These are phyloP conservation scores for Pseudogymnoascus pannorum DNA, from an alignment of 2,329 filamentous ascomycete genomes.

Conservation along the genomic window DNA sequence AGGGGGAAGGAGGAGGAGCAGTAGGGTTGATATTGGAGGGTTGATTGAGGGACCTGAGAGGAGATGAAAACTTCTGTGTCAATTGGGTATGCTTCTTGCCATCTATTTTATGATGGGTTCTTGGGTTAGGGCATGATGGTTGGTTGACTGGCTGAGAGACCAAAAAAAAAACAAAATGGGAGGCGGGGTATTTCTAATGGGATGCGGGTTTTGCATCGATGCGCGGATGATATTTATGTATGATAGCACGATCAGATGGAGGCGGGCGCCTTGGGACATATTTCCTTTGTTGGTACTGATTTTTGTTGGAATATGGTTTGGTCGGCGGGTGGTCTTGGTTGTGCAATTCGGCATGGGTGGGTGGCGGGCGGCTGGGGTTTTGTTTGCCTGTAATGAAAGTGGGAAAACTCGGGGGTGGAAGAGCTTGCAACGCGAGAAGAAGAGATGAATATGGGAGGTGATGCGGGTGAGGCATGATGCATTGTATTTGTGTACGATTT, in stretches of 20 bases:
- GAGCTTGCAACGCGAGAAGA: not conserved
- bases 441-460: not conserved
- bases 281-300: not conserved
- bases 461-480: not conserved
- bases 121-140: not conserved
- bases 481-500: conserved; percentile 1
- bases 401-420: not conserved
- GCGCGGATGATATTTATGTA: not conserved
- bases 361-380: not conserved
- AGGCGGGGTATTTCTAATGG: not conserved
- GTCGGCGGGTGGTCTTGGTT: not conserved
- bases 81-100: not conserved
- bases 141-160: not conserved
- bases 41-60: not conserved
- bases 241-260: conserved; percentile 2
- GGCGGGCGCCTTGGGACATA: not conserved
- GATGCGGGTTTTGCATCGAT: not conserved
- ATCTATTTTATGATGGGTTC: not conserved
- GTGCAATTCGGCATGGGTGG: not conserved
- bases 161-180: not conserved
- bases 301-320: not conserved
- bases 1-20: not conserved
- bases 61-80: not conserved
- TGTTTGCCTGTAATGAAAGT: not conserved
- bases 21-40: conserved; percentile 4